Evolutionary conservation across 2,329 filamentous ascomycete genomes (phyloP).

Genomic region (Colletotrichum somersetense): DNA sequence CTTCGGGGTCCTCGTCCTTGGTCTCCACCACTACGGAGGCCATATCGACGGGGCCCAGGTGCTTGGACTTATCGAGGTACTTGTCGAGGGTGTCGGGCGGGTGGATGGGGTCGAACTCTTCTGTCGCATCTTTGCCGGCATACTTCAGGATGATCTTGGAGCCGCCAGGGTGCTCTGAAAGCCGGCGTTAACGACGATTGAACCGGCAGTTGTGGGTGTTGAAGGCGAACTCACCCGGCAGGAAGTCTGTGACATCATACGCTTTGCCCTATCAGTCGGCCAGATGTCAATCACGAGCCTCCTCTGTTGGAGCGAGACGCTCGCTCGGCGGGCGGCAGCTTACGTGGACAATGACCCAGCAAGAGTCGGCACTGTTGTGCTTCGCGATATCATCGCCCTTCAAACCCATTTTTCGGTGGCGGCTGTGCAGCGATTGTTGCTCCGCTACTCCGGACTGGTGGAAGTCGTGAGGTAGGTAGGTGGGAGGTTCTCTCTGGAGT

Average conservation of each 20-base stretch:
- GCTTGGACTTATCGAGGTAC: conserved; percentile 87
- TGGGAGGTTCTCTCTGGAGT: conserved; percentile 1
- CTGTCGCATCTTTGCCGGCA: conserved; percentile 91
- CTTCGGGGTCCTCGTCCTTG: conserved; percentile 74
- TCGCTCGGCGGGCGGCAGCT: conserved; percentile 40
- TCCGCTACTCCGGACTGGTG: conserved; percentile 25
- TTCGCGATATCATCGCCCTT: conserved; percentile 69
- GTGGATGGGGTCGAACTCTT: conserved; percentile 89
- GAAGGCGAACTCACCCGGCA: conserved; percentile 70
- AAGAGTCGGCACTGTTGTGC: conserved; percentile 86
- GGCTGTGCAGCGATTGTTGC: conserved; percentile 5
- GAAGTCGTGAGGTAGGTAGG: neutral
- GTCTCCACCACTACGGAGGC: conserved; percentile 76
- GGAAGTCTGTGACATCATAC: conserved; percentile 90
- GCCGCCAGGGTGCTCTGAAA: conserved; percentile 85
- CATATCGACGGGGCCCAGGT: conserved; percentile 93
- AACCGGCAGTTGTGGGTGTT: neutral
- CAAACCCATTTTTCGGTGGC: conserved; percentile 55
- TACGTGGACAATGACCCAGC: conserved; percentile 92
- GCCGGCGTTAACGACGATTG: neutral
- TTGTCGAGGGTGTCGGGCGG: conserved; percentile 89
- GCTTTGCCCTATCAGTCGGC: conserved; percentile 72
- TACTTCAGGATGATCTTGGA: conserved; percentile 97
- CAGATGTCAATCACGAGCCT: conserved; percentile 32
- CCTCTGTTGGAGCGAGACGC: neutral